Conservation (phyloP, 805 yeast species). For the Tetrapisispora fleetii region DNA sequence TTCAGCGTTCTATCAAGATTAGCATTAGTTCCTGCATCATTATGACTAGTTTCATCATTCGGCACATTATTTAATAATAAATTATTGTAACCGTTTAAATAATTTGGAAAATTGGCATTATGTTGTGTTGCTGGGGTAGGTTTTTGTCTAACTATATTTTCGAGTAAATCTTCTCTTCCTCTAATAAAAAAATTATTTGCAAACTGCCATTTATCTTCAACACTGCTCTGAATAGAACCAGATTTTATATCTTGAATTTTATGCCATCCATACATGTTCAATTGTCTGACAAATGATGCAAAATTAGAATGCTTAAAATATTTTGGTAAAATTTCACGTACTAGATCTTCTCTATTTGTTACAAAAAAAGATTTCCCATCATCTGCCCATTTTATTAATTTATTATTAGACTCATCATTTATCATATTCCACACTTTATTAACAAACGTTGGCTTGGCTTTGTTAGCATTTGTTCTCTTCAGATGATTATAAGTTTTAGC, state of each 20-base stretch:
- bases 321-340: constrained; percentile 74
- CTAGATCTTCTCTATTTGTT: constrained; percentile 69
- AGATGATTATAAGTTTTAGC: neutral
- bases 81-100: constrained; percentile 1
- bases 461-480: constrained; percentile 19
- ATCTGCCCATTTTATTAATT: constrained; percentile 72
- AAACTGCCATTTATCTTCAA: constrained; percentile 85
- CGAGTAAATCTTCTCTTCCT: constrained; percentile 76
- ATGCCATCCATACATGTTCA: constrained; percentile 99
- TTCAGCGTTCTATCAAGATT: neutral
- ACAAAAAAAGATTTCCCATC: constrained; percentile 85
- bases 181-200: constrained; percentile 68
- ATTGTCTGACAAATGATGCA: constrained; percentile 90
- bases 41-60: constrained; percentile 3
- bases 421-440: constrained; percentile 94
- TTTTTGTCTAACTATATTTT: constrained; percentile 73
- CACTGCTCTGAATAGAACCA: constrained; percentile 50
- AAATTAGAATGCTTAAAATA: constrained; percentile 94
- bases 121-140: neutral
- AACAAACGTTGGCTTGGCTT: constrained; percentile 79
- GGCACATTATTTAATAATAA: neutral
- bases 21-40: neutral
- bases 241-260: constrained; percentile 86
- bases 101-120: neutral
- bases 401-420: constrained; percentile 60